These are phyloP conservation scores for Cucumis cinereus DNA, from an alignment of 306 rosid genomes.

Conservation along the genomic window DNA sequence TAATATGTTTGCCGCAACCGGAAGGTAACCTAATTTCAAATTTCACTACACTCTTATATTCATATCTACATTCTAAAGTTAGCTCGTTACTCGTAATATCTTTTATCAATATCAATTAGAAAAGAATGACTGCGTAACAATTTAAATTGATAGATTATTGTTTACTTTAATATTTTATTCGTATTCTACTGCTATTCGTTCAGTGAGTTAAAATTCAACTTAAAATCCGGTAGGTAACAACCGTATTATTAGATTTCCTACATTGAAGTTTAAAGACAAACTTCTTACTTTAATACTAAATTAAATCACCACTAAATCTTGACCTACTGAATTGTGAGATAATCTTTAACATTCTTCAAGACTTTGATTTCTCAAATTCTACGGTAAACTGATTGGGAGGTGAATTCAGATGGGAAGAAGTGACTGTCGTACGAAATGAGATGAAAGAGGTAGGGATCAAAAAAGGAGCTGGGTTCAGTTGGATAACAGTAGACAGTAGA, in stretches of 20 bases:
- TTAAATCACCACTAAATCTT: not conserved
- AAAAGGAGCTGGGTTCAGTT: conserved; percentile 68
- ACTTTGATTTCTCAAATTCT: not conserved
- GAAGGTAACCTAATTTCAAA: conserved; percentile 37
- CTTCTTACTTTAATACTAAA: not conserved
- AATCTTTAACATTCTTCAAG: not conserved
- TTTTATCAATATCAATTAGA: not conserved
- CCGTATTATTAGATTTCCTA: not conserved
- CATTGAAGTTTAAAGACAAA: not conserved
- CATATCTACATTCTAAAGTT: not conserved
- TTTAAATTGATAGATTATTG: not conserved
- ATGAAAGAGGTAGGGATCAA: conserved; percentile 73
- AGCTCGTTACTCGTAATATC: not conserved
- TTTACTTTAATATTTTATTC: not conserved
- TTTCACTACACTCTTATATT: not conserved
- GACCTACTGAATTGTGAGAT: not conserved
- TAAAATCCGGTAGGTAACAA: not conserved
- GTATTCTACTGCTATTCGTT: not conserved
- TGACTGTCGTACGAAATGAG: conserved; percentile 55
- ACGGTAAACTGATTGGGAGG: not conserved
- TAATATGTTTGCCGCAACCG: conserved; percentile 66
- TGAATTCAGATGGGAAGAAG: conserved; percentile 78
- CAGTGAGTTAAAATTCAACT: not conserved
- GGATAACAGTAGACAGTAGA: conserved; percentile 56
- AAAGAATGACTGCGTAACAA: not conserved